Conservation (phyloP, 495 filamentous ascomycete genomes). For the Penicillium simplicissimum region DNA sequence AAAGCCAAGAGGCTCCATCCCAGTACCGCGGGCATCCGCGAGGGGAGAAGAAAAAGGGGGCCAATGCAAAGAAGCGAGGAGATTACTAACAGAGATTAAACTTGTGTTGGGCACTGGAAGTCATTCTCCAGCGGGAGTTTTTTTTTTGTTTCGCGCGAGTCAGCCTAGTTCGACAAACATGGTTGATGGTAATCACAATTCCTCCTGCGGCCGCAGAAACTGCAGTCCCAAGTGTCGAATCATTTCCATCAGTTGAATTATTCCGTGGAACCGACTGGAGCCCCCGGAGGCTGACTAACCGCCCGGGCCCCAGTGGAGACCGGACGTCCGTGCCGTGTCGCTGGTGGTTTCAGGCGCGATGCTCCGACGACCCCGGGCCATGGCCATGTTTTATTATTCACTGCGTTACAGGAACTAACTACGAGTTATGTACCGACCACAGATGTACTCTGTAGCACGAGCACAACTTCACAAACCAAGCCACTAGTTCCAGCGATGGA, state of each 20-base stretch:
- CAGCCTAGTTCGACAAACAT: background rate
- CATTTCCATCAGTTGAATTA: background rate
- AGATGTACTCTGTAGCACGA: no score
- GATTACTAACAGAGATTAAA: background rate
- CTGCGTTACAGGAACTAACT: background rate
- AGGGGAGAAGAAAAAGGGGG: slow-evolving; percentile 13
- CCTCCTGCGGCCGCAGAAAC: background rate
- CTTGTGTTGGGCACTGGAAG: background rate
- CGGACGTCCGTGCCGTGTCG: slow-evolving; percentile 31
- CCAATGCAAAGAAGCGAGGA: slow-evolving; percentile 1
- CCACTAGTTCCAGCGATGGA: background rate
- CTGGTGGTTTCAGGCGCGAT: slow-evolving; percentile 28
- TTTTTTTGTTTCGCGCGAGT: background rate
- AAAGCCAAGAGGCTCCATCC: slow-evolving; percentile 5
- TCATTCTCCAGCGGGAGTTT: background rate
- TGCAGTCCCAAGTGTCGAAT: background rate
- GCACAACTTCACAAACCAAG: background rate
- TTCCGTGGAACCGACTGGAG: background rate
- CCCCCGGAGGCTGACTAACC: slow-evolving; percentile 14
- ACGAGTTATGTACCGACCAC: no score
- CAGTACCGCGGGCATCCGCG: slow-evolving; percentile 10
- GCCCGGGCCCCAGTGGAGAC: slow-evolving; percentile 17
- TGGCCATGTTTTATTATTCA: background rate
- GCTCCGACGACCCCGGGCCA: slow-evolving; percentile 19
- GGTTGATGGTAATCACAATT: background rate